A percentile compares a stretch with the other conserved stretches of the same genome.
Evolutionary conservation across 257 asterid genomes (phyloP).

Genomic region (Nicotiana benthamiana): DNA sequence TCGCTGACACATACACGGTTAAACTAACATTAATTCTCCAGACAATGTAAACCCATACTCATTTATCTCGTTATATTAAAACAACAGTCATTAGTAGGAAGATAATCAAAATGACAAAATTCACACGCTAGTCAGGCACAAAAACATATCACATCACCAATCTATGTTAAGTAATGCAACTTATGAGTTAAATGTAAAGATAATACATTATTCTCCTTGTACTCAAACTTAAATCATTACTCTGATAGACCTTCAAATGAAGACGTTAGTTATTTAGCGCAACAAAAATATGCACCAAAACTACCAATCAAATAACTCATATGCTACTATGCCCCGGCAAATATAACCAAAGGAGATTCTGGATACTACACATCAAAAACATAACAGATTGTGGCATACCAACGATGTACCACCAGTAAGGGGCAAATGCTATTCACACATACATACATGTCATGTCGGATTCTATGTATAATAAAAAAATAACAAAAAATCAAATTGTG

Average conservation of each 20-base stretch:
- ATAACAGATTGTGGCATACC: not conserved
- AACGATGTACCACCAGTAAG: not conserved
- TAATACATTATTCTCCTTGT: not conserved
- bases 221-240: not conserved
- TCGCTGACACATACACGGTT: conserved; percentile 9
- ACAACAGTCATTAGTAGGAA: not conserved
- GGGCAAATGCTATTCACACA: not conserved
- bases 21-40: not conserved
- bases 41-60: not conserved
- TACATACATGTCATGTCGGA: not conserved
- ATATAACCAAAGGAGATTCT: not conserved
- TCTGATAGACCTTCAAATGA: not conserved
- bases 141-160: not conserved
- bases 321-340: not conserved
- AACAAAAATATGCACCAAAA: not conserved
- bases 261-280: not conserved
- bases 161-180: not conserved
- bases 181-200: not conserved
- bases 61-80: not conserved
- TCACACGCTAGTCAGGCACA: not conserved
- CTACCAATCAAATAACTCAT: not conserved
- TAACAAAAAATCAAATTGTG: not conserved
- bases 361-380: not conserved
- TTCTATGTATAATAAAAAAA: not conserved
- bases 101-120: not conserved